Evolutionary conservation across 441 rosid genomes (phyloP), one percentile per base, ranked within the genome.

Genomic region (Euphorbia schlechtendalii): DNA sequence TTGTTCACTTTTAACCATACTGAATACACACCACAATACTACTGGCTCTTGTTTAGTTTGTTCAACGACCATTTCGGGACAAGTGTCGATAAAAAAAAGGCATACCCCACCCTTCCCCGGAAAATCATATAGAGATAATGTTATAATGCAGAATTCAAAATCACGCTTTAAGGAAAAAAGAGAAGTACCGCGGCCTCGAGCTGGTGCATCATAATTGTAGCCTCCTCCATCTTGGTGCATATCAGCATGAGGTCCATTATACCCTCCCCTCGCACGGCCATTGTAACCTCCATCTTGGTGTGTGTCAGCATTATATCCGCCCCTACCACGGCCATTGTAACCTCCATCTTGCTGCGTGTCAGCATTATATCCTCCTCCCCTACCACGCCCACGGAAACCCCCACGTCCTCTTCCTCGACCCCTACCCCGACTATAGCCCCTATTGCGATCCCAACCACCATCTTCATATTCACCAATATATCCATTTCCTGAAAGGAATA

Each of bases 371-470:
- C 88, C 87, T 54, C 92, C 90, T 69, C 92, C 96, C 66, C 96
- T 81, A 60, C 92, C 92, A 36, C 89, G 89, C 69, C 97, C 88
- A 57, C 92, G 86, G 40, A 36, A 36, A 79, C 70, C 82, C 63
- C 84, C 70, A 60, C 85, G 82, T 55, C 96, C 90, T 82, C 96
- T 84, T 34, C 94, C 94, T 11, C 94, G 81, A 64, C 92, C 97
- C 72, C 98, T 78, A 61, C 91, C 94, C 77, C 98, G 81, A 46
- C 68, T 52, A 74, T 78, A 78, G 51, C 82, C 82, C 69, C 80
- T 77, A 73, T 78, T 81, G 65, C 73, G 80, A 58, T 92, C 96
- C 85, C 81, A 77, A 36, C 86, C 91, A 28, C 90, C 98, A 69
- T 90, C 96, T 12, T 84, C 95, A 68, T 84, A 78, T 65, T 92